Conservation (phyloP, 2,329 filamentous ascomycete species). For the Penicillium sp. region DNA sequence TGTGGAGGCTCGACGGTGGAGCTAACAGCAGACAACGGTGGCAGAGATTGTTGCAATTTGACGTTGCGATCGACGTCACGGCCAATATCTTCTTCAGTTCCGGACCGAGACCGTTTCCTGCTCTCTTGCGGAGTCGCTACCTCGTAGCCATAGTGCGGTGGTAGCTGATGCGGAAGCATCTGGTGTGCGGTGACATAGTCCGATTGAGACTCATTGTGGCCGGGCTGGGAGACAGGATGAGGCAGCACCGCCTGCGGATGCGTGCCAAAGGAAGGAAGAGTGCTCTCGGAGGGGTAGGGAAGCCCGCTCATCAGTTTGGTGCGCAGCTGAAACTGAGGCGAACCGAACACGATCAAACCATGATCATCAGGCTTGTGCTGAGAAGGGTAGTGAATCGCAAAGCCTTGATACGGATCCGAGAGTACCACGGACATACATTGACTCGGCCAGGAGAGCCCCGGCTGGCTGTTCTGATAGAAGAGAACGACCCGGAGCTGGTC, state of each 20-base stretch:
- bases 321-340: constrained; percentile 26
- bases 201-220: constrained; percentile 31
- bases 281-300: constrained; percentile 30
- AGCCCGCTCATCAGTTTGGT: constrained; percentile 32
- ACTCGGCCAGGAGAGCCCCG: constrained; percentile 75
- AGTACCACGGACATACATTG: constrained; percentile 66
- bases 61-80: constrained; percentile 22
- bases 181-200: constrained; percentile 32
- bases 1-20: constrained; percentile 31
- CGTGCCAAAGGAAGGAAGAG: constrained; percentile 36
- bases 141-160: constrained; percentile 37
- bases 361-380: constrained; percentile 60
- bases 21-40: constrained; percentile 31
- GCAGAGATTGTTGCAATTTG: constrained; percentile 27
- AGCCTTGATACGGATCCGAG: constrained; percentile 70
- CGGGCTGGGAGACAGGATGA: constrained; percentile 27
- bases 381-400: constrained; percentile 65
- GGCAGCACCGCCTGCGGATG: constrained; percentile 38
- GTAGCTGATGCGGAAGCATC: constrained; percentile 32
- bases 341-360: constrained; percentile 59
- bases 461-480: constrained; percentile 29
- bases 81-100: constrained; percentile 27
- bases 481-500: constrained; percentile 1
- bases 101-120: constrained; percentile 34
- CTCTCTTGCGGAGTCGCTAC: constrained; percentile 29